Percentiles rank a stretch among this genome's conserved stretches.
phyloP scores from a whole-genome alignment of 129 eudicot species.

The Calendula officinalis region DNA sequence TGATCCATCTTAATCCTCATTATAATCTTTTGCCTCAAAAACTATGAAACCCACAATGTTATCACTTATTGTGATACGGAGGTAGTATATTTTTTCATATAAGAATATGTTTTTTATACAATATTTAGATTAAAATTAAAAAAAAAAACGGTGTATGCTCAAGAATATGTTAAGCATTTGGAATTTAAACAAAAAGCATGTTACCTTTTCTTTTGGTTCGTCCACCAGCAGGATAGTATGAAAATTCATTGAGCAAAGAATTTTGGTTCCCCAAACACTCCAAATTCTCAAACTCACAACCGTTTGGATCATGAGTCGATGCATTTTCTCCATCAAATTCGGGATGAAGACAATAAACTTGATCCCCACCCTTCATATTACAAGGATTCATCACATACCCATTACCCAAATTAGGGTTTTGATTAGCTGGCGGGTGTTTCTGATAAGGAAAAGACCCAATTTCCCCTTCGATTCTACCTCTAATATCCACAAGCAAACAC shows the following conservation, averaged over 20 bases:
- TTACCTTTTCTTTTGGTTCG: slow-evolving; percentile 62
- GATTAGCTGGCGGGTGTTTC: slow-evolving; percentile 37
- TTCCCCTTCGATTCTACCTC: slow-evolving; percentile 90
- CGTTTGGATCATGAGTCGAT: slow-evolving; percentile 41
- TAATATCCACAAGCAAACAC: slow-evolving; percentile 78
- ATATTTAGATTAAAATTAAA: not conserved
- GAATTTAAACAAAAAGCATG: not conserved
- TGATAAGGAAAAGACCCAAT: slow-evolving; percentile 86
- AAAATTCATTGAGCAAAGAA: slow-evolving; percentile 36
- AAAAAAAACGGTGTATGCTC: not conserved
- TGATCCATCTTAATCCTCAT: too few relatives aligned
- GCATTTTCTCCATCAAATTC: slow-evolving; percentile 41
- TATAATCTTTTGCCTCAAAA: too few relatives aligned
- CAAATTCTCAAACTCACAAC: slow-evolving; percentile 61
- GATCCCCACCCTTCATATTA: slow-evolving; percentile 68
- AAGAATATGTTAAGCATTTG: too few relatives aligned
- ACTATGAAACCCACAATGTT: too few relatives aligned
- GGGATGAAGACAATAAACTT: slow-evolving; percentile 62
- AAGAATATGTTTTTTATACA: too few relatives aligned
- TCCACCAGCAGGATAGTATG: slow-evolving; percentile 35
- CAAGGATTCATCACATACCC: slow-evolving; percentile 71
- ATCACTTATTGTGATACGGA: too few relatives aligned
- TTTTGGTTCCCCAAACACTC: slow-evolving; percentile 61
- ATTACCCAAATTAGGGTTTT: slow-evolving; percentile 37
- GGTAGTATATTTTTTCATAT: too few relatives aligned